phyloP scores from a whole-genome alignment of 495 filamentous ascomycete genomes.

The Aspergillus indologenus region DNA sequence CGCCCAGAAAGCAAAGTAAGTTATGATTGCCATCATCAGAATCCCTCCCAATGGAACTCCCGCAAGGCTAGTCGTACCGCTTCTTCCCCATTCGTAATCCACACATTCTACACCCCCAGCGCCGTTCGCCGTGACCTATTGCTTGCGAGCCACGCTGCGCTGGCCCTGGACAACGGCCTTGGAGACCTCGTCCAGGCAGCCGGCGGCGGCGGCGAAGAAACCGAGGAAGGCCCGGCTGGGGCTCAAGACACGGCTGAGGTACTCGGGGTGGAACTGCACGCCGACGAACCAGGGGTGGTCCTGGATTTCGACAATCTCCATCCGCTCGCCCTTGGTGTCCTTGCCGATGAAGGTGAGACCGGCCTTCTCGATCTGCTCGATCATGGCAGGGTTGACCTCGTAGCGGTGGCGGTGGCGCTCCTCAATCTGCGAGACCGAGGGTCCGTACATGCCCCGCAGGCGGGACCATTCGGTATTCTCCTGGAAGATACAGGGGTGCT shows the following conservation, averaged over 20 bases:
- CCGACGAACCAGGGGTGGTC: slow-evolving; percentile 92
- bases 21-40: neutral
- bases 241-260: slow-evolving; percentile 65
- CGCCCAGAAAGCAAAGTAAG: neutral
- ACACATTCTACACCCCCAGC: neutral
- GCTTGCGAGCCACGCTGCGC: slow-evolving; percentile 6
- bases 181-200: slow-evolving; percentile 54
- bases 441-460: slow-evolving; percentile 70
- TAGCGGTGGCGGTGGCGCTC: slow-evolving; percentile 49
- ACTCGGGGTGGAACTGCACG: slow-evolving; percentile 88
- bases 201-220: slow-evolving; percentile 74
- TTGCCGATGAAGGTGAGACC: slow-evolving; percentile 58
- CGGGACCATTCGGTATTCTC: slow-evolving; percentile 73
- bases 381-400: slow-evolving; percentile 44
- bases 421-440: slow-evolving; percentile 40
- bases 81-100: neutral
- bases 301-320: slow-evolving; percentile 87
- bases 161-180: slow-evolving; percentile 16
- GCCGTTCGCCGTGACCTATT: neutral
- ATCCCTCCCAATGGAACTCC: neutral
- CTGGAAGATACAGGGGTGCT: slow-evolving; percentile 73
- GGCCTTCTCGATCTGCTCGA: slow-evolving; percentile 32
- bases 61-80: neutral
- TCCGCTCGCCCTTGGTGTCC: slow-evolving; percentile 77
- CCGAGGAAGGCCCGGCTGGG: slow-evolving; percentile 81